These are phyloP conservation scores for Lolium rigidum DNA, from an alignment of 176 grass and related monocot genomes.

Conservation along the genomic window DNA sequence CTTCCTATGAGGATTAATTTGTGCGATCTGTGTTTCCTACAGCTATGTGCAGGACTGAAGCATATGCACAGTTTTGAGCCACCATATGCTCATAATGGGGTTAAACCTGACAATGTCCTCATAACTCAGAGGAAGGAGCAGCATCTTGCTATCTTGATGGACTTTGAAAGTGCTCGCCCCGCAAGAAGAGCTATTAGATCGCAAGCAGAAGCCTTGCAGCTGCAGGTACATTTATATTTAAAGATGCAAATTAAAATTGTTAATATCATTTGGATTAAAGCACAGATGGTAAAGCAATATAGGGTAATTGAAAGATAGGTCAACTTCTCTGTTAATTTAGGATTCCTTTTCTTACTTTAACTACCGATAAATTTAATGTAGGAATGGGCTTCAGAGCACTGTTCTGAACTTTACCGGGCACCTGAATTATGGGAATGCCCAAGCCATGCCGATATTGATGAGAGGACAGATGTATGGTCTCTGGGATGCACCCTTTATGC, in stretches of 20 bases:
- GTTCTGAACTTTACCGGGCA: conserved; percentile 64
- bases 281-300: background rate
- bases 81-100: conserved; percentile 83
- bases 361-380: conserved; percentile 26
- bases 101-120: conserved; percentile 85
- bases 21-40: conserved; percentile 34
- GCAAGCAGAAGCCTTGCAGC: conserved; percentile 64
- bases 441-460: conserved; percentile 72
- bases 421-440: conserved; percentile 88
- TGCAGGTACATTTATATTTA: conserved; percentile 59
- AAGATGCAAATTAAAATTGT: conserved; percentile 19
- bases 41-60: conserved; percentile 88
- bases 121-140: conserved; percentile 72
- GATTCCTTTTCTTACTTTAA: conserved; percentile 5
- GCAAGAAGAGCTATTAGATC: conserved; percentile 77
- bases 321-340: background rate
- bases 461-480: conserved; percentile 92
- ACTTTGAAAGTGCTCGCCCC: conserved; percentile 79
- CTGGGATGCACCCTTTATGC: conserved; percentile 82
- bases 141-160: conserved; percentile 84
- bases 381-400: conserved; percentile 92
- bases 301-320: background rate
- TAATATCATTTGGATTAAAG: conserved; percentile 1
- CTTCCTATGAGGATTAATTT: background rate
- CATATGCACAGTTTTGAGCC: conserved; percentile 95